Evolutionary conservation across 768 basidiomycete genomes (phyloP).

Genomic region (Xanthoconium stramineum): DNA sequence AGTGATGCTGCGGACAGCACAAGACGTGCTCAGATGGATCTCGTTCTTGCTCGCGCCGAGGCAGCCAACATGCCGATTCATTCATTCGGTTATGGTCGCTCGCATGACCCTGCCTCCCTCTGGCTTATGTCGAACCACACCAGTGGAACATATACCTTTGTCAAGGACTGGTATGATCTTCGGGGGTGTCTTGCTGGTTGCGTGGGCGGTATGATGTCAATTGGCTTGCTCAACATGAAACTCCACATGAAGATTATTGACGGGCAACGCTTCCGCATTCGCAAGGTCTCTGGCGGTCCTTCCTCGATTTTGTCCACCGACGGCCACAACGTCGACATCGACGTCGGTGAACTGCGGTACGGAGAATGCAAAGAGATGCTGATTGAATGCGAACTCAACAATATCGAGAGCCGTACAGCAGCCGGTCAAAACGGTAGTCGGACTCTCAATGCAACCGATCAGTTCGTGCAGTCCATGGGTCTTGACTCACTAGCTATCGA

Average conservation of each 20-base stretch:
- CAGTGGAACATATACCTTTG: constrained; percentile 95
- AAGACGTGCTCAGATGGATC: constrained; percentile 94
- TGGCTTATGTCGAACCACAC: constrained; percentile 99
- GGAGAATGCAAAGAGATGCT: constrained; percentile 99
- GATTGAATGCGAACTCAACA: constrained; percentile 87
- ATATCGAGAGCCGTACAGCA: constrained; percentile 44
- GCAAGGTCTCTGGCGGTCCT: constrained; percentile 91
- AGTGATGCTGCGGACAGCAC: constrained; percentile 92
- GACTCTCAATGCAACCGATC: constrained; percentile 78
- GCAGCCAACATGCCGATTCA: constrained; percentile 97
- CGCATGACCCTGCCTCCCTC: constrained; percentile 94
- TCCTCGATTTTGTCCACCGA: constrained; percentile 85
- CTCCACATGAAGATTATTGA: constrained; percentile 94
- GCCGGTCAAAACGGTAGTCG: constrained; percentile 13
- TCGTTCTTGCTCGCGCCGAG: constrained; percentile 94
- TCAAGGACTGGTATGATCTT: constrained; percentile 97
- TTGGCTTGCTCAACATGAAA: constrained; percentile 90
- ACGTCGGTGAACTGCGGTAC: constrained; percentile 89
- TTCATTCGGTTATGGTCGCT: constrained; percentile 93
- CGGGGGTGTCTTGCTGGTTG: constrained; percentile 90
- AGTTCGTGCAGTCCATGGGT: constrained; percentile 84
- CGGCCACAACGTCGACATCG: constrained; percentile 93
- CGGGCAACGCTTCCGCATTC: constrained; percentile 83
- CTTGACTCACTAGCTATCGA: constrained; percentile 72
- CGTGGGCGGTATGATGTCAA: constrained; percentile 95